A percentile compares a stretch with the other conserved stretches of the same genome.
Conservation (phyloP, 106 monocot species). For the Acanthochlamys bracteata region DNA sequence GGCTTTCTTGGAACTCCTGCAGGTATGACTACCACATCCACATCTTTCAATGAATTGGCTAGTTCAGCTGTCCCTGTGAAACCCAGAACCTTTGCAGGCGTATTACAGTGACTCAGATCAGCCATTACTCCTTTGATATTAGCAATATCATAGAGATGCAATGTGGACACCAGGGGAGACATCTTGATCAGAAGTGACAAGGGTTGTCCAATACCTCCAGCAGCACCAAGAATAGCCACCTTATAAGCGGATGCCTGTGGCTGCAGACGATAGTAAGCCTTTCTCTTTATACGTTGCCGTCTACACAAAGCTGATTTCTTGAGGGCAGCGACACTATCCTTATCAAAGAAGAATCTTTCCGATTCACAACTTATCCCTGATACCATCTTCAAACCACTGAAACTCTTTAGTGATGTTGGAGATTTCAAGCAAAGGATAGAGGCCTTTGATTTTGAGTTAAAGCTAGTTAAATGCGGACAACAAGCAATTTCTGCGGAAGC, state of each 20-base stretch:
- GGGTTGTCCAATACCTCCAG: slow-evolving; percentile 57
- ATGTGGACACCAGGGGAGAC: slow-evolving; percentile 50
- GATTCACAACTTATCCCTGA: slow-evolving; percentile 18
- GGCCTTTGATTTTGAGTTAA: too few relatives aligned
- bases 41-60: slow-evolving; percentile 34
- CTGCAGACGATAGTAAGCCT: slow-evolving; percentile 12
- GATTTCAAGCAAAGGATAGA: too few relatives aligned
- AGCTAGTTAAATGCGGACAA: too few relatives aligned
- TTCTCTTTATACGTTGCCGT: slow-evolving; percentile 6
- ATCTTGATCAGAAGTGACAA: slow-evolving; percentile 53
- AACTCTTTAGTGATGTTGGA: slow-evolving; percentile 15
- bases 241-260: slow-evolving; percentile 27
- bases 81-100: slow-evolving; percentile 37
- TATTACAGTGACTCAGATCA: slow-evolving; percentile 50
- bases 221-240: slow-evolving; percentile 60
- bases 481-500: too few relatives aligned
- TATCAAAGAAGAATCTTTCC: slow-evolving; percentile 28
- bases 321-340: slow-evolving; percentile 22
- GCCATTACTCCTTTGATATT: slow-evolving; percentile 43
- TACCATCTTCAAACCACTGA: slow-evolving; percentile 36
- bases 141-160: slow-evolving; percentile 59
- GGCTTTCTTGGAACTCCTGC: slow-evolving; percentile 62
- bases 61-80: slow-evolving; percentile 52
- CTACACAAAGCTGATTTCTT: slow-evolving; percentile 15
- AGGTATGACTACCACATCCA: slow-evolving; percentile 65